These are phyloP conservation scores for Mucor indicus DNA, from an alignment of 371 early-diverging fungal genomes.

Conservation along the genomic window DNA sequence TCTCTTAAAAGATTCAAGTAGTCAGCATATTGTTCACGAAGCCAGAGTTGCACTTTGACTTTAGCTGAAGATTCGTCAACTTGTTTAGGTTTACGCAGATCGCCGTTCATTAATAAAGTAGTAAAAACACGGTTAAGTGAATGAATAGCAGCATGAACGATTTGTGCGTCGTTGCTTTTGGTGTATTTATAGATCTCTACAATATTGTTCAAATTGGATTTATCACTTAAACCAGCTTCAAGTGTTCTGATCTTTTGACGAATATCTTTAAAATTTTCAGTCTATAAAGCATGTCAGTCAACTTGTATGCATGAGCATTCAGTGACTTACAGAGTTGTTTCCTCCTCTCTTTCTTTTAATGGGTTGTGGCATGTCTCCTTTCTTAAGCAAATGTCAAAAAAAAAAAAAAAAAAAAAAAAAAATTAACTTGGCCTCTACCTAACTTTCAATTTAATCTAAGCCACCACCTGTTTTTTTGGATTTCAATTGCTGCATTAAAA, in stretches of 20 bases:
- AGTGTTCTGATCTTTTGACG: slow-evolving; percentile 44
- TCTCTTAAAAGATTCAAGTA: slow-evolving; percentile 52
- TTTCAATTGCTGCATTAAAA: too few relatives aligned
- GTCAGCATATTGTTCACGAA: slow-evolving; percentile 65
- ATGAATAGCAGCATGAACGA: slow-evolving; percentile 61
- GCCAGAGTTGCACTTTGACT: slow-evolving; percentile 69
- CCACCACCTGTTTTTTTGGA: too few relatives aligned
- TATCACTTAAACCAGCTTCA: slow-evolving; percentile 54
- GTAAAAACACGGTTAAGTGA: slow-evolving; percentile 72
- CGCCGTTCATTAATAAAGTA: slow-evolving; percentile 62
- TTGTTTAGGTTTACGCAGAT: slow-evolving; percentile 47
- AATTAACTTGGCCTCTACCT: too few relatives aligned
- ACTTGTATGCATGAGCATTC: not conserved
- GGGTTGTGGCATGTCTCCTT: slow-evolving; percentile 21
- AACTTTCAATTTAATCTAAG: too few relatives aligned
- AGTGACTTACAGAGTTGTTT: slow-evolving; percentile 3
- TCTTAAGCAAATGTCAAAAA: too few relatives aligned
- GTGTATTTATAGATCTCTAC: slow-evolving; percentile 51
- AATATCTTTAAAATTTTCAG: slow-evolving; percentile 15
- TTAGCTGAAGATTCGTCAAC: slow-evolving; percentile 35
- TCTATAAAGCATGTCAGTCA: not conserved
- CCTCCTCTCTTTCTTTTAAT: slow-evolving; percentile 19
- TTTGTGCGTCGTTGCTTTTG: slow-evolving; percentile 31
- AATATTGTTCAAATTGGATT: slow-evolving; percentile 60
- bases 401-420: too few relatives aligned